phyloP scores from a whole-genome alignment of 176 grass and related monocot species.

The Zea mays region Zm-B73-REFERENCE-NAM-5.0 NC_050103.1:158642001-158642500 shows the following conservation, averaged over 20 bases:
- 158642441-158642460: no score
- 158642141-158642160: constrained; percentile 66
- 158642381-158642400: no score
- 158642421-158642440: no score
- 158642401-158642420: no score
- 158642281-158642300: background rate
- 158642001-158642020: constrained; percentile 65
- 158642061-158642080: constrained; percentile 80
- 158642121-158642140: constrained; percentile 78
- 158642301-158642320: background rate
- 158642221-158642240: background rate
- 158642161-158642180: constrained; percentile 44
- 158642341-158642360: background rate
- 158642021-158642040: constrained; percentile 65
- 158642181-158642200: constrained; percentile 13
- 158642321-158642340: background rate
- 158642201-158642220: background rate
- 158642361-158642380: no score
- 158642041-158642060: constrained; percentile 57
- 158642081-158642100: constrained; percentile 77
- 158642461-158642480: no score
- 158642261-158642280: background rate
- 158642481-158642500: no score
- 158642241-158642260: background rate
- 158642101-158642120: constrained; percentile 71